phyloP scores from a whole-genome alignment of 2,329 filamentous ascomycete genomes.

The Furcasterigmium sp. region DNA sequence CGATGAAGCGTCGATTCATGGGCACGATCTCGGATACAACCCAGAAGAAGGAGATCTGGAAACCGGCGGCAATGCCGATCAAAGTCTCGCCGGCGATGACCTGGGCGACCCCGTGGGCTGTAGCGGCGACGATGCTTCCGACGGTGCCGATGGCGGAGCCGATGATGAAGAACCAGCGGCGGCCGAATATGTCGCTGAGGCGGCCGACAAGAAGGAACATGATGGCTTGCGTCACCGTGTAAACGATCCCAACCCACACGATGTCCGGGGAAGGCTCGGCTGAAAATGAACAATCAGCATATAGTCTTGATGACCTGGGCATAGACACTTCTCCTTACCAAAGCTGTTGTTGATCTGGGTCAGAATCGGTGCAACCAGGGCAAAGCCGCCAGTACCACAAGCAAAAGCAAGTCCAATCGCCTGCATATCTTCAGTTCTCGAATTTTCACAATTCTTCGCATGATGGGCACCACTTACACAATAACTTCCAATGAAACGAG shows the following conservation, averaged over 20 bases:
- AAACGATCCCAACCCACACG: constrained; percentile 21
- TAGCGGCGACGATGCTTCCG: constrained; percentile 28
- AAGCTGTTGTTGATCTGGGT: neutral
- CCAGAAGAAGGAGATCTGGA: constrained; percentile 30
- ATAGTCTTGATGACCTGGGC: neutral
- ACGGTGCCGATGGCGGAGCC: constrained; percentile 26
- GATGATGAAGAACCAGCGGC: constrained; percentile 20
- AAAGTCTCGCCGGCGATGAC: constrained; percentile 31
- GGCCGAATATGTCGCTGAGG: constrained; percentile 20
- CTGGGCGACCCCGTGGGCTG: constrained; percentile 26
- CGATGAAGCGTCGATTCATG: constrained; percentile 26
- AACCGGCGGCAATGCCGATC: constrained; percentile 26
- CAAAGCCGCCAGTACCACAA: neutral
- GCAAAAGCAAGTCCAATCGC: neutral
- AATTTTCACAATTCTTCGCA: neutral
- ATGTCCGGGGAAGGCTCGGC: constrained; percentile 10
- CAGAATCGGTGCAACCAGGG: neutral
- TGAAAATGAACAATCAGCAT: neutral
- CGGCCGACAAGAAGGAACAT: constrained; percentile 19
- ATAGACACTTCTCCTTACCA: neutral
- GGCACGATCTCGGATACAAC: constrained; percentile 31
- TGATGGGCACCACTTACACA: neutral
- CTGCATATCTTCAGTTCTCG: neutral
- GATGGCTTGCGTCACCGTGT: constrained; percentile 21
- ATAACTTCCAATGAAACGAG: neutral